A percentile compares a stretch with the other conserved stretches of the same genome.
Conservation (phyloP, 768 basidiomycete genomes). For the Serendipita indica region DNA sequence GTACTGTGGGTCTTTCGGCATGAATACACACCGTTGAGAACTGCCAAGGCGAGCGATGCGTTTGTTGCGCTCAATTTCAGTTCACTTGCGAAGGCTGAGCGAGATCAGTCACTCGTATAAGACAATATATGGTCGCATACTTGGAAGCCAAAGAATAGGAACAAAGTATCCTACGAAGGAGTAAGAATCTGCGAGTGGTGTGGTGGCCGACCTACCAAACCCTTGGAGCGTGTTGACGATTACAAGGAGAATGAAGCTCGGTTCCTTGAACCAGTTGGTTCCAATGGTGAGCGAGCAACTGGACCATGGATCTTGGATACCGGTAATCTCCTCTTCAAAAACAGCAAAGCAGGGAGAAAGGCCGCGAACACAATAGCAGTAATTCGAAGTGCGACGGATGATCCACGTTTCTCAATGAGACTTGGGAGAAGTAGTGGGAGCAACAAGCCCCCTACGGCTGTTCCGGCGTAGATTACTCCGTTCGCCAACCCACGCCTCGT, state of each 20-base stretch:
- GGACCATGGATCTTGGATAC: conserved; percentile 17
- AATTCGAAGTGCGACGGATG: conserved; percentile 18
- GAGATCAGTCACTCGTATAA: not conserved
- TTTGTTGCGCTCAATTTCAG: conserved; percentile 17
- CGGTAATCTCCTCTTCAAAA: conserved; percentile 20
- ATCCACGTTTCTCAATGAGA: conserved; percentile 19
- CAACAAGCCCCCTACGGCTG: conserved; percentile 20
- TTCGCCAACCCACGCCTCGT: conserved; percentile 22
- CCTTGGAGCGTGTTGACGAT: conserved; percentile 19
- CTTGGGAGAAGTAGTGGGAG: conserved; percentile 20
- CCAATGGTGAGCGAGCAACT: conserved; percentile 9
- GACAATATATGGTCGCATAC: conserved; percentile 13
- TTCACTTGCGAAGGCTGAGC: conserved; percentile 19
- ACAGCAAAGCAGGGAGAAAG: conserved; percentile 18
- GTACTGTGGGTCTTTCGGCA: not conserved
- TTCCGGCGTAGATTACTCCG: conserved; percentile 24
- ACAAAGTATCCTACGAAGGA: conserved; percentile 15
- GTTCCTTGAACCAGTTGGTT: conserved; percentile 16
- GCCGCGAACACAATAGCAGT: conserved; percentile 16
- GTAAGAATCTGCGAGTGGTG: not conserved
- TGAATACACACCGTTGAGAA: conserved; percentile 18
- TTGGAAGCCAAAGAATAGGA: conserved; percentile 20
- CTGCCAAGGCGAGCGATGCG: conserved; percentile 17
- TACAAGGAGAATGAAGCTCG: conserved; percentile 19
- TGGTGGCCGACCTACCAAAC: conserved; percentile 12